Conservation (phyloP, 495 filamentous ascomycete species). For the Articulospora tetracladia region DNA sequence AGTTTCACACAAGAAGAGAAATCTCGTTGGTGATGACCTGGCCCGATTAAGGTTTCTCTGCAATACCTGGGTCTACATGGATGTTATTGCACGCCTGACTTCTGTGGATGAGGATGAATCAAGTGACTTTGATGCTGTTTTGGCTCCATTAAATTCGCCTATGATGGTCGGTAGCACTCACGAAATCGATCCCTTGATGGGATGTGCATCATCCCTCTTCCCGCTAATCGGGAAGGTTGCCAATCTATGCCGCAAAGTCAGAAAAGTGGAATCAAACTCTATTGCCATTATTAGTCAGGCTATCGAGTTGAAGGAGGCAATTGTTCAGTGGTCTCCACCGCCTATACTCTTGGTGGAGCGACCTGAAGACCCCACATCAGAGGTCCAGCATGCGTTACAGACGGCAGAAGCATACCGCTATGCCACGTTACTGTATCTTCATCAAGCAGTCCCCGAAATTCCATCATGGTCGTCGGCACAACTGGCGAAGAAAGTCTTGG, state of each 20-base stretch:
- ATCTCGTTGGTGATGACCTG: slow-evolving; percentile 37
- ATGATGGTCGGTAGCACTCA: slow-evolving; percentile 35
- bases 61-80: slow-evolving; percentile 80
- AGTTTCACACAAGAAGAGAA: slow-evolving; percentile 17
- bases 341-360: slow-evolving; percentile 43
- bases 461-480: slow-evolving; percentile 51
- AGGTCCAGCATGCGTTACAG: slow-evolving; percentile 62
- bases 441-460: slow-evolving; percentile 75
- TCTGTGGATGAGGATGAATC: slow-evolving; percentile 57
- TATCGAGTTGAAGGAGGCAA: slow-evolving; percentile 55
- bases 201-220: slow-evolving; percentile 68
- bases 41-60: slow-evolving; percentile 64
- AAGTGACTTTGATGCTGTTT: slow-evolving; percentile 46
- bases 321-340: slow-evolving; percentile 65
- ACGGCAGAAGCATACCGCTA: slow-evolving; percentile 76
- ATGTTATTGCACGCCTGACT: slow-evolving; percentile 74
- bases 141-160: slow-evolving; percentile 31
- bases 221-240: slow-evolving; percentile 70
- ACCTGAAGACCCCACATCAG: slow-evolving; percentile 63
- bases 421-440: slow-evolving; percentile 71
- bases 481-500: slow-evolving; percentile 59
- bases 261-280: slow-evolving; percentile 53
- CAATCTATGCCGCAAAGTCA: slow-evolving; percentile 62
- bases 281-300: slow-evolving; percentile 60
- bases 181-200: slow-evolving; percentile 73